Base-by-base conservation (phyloP, 306 rosid genomes). In the Vigna nakashimae region DNA sequence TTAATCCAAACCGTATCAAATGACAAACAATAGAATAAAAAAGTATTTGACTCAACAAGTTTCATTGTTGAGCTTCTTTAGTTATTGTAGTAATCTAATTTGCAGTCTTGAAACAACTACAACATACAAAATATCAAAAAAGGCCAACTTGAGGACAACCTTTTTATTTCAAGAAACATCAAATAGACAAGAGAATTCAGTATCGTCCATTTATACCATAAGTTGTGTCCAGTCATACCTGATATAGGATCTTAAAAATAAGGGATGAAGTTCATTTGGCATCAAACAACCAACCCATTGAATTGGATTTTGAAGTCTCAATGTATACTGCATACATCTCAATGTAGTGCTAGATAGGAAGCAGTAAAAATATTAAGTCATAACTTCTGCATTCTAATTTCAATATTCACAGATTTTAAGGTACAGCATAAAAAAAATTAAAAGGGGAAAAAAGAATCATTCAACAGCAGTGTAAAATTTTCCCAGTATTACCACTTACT, bases 11-110 rank as follows among this genome's bases (percentile, higher is more conserved):
- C 38, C 38, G 4, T 34, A 5, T 34, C 38, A 34, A 4, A 34
- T 34, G 6, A 34, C 7, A 34, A 34, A 34, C 38, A 34, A 5
- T 4, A 34, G 38, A 34, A 34, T 34, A 71, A 50, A 9, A 24
- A 60, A 22, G 32, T 32, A 79, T 70, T 49, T 55, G 16, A 5
- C 24, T 48, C 22, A 69, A 34, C 43, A 7, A 17, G 50, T 55
- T 28, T 43, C 36, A 26, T 43, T 43, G 56, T 13, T 78, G 52
- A 28, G 30, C 2, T 57, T 20, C n/a, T 60, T 45, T 36, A 69
- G 36, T 51, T 69, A 46, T 69, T 40, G 46, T 69, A 78, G 58
- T 51, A 59, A 46, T 59, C 62, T 59, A 79, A 20, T 16, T 34
- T 15, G 45, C 53, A 30, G 15, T 56, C 71, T 69, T 78, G 50